These are phyloP conservation scores for Sporisorium sorghi DNA, from an alignment of 1,284 basidiomycete species.

Conservation along the genomic window DNA sequence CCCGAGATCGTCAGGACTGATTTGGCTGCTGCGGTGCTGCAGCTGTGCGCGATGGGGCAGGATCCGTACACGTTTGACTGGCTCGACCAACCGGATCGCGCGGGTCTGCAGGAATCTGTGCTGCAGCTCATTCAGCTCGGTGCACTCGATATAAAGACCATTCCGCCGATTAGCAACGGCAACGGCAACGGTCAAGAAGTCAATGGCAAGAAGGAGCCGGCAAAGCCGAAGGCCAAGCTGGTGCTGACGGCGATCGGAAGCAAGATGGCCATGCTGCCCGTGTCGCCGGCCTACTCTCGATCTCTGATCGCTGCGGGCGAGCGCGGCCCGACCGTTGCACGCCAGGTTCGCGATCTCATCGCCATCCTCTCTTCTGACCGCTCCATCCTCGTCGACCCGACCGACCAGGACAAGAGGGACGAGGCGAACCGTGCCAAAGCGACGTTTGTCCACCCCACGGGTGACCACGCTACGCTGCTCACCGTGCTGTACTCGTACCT, in stretches of 20 bases:
- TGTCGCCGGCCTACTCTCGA: conserved; percentile 60
- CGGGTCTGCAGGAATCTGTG: conserved; percentile 54
- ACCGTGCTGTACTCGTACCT: conserved; percentile 68
- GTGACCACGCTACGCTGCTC: conserved; percentile 65
- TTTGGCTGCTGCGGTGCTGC: conserved; percentile 55
- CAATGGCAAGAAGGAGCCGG: conserved; percentile 6
- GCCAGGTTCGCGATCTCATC: conserved; percentile 65
- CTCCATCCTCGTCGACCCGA: conserved; percentile 53
- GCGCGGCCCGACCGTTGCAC: conserved; percentile 43
- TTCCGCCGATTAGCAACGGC: conserved; percentile 7
- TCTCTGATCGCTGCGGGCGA: conserved; percentile 61
- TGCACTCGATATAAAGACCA: conserved; percentile 49
- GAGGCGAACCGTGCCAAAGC: conserved; percentile 70
- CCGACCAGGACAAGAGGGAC: conserved; percentile 56
- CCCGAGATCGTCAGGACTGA: conserved; percentile 66
- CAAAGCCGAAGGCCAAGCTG: conserved; percentile 22
- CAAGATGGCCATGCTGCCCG: conserved; percentile 62
- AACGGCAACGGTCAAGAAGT: conserved; percentile 7
- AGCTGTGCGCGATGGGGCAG: conserved; percentile 62
- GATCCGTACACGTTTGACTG: conserved; percentile 66
- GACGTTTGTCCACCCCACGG: conserved; percentile 53
- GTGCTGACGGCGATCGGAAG: conserved; percentile 57
- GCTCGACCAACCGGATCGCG: conserved; percentile 58
- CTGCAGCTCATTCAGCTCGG: conserved; percentile 62
- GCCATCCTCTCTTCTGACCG: conserved; percentile 63